Conservation (phyloP, 2,329 filamentous ascomycete genomes). For the Aurifilum marmelostoma region DNA sequence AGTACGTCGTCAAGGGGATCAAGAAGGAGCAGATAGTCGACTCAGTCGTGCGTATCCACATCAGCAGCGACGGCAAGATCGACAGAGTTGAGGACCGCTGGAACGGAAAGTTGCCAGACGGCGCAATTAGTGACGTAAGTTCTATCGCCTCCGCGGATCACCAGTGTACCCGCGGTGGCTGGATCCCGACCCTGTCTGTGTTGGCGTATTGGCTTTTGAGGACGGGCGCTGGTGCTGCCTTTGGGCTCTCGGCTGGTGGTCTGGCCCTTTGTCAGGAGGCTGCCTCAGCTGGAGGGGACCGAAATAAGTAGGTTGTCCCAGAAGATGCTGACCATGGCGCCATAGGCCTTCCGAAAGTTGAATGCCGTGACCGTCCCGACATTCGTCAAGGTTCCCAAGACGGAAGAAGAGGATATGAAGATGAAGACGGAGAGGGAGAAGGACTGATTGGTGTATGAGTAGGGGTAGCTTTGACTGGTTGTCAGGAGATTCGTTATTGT, state of each 20-base stretch:
- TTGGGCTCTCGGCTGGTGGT: constrained; percentile 22
- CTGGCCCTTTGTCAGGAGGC: constrained; percentile 10
- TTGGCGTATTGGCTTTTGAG: constrained; percentile 20
- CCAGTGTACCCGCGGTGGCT: background rate
- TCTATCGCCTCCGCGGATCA: background rate
- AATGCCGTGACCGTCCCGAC: constrained; percentile 42
- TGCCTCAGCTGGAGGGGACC: background rate
- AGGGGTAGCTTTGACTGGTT: background rate
- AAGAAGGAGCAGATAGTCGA: constrained; percentile 39
- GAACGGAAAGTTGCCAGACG: constrained; percentile 43
- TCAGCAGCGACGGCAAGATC: constrained; percentile 41
- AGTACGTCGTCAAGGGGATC: constrained; percentile 41
- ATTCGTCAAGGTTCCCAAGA: constrained; percentile 41
- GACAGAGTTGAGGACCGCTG: constrained; percentile 42
- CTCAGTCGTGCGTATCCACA: constrained; percentile 38
- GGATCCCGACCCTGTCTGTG: constrained; percentile 7
- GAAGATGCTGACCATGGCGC: constrained; percentile 22
- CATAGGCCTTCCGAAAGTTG: constrained; percentile 41
- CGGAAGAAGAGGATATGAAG: constrained; percentile 41
- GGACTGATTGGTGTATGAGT: background rate
- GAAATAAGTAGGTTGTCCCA: no score
- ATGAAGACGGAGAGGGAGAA: constrained; percentile 38
- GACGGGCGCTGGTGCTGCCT: constrained; percentile 29
- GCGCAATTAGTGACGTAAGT: constrained; percentile 40
- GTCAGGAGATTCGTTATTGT: background rate